Evolutionary conservation across 2,329 filamentous ascomycete species (phyloP), one percentile per base, ranked within the genome.

Genomic region (Neoascochyta sp.): DNA sequence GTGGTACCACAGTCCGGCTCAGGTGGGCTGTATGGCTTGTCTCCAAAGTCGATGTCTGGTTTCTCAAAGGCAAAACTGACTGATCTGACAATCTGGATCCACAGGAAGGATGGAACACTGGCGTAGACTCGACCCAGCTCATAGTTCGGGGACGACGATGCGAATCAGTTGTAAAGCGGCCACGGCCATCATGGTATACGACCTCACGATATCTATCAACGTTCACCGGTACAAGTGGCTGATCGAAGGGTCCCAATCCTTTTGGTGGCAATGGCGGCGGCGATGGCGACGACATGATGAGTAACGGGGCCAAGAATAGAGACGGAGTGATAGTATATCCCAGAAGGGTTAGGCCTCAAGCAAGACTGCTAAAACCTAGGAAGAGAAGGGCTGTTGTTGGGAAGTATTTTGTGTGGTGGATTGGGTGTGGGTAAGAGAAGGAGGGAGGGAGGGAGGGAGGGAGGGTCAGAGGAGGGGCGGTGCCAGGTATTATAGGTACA

Each of bases 231-330:
- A 23, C 24, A 12, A 10, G 4, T n/a, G 27, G 7, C 15, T 32
- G 37, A 12, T 11, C 2, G 3, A 16, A 3, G 12, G 5, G 12
- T 11, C 14, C 8, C n/a, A 7, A 9, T 4, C n/a, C 18, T 13
- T 21, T 22, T 6, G 24, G 15, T 12, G 14, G 22, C 14, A 28
- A 25, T 14, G 22, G 18, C 6, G 11, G 32, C 7, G 33, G 27
- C 13, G 31, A 31, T 12, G 45, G 35, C 43, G 47, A 51, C 34
- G 50, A 32, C 52, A 54, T 59, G 36, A 34, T 47, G 35, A 39
- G n/a, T n/a, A n/a, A n/a, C n/a, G n/a, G 13, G 14, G 14, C 17
- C 30, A 14, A 13, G 13, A 12, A 15, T 12, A 4, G 17, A 24
- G 3, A 16, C 7, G 13, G 7, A 28, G 11, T 16, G 15, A 8